Percentiles rank a stretch among this genome's conserved stretches.
phyloP scores from a whole-genome alignment of 192 early-diverging fungal genomes.

The Dissophora globulifera region DNA sequence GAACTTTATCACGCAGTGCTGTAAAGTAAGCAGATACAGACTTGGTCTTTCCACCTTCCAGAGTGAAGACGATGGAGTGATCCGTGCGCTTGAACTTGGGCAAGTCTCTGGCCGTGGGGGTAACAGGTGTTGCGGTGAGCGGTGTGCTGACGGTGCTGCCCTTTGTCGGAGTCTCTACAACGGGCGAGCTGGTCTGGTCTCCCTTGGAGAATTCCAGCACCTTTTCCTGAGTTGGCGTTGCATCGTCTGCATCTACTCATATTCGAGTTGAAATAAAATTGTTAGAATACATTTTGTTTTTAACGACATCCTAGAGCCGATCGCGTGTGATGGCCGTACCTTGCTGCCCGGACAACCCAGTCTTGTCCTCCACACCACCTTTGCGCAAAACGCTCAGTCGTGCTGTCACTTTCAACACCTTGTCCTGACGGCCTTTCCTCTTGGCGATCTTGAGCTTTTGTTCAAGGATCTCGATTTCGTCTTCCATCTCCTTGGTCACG shows the following conservation, averaged over 20 bases:
- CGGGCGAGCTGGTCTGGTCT: conserved; percentile 16
- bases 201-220: conserved; percentile 14
- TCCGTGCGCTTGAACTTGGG: conserved; percentile 66
- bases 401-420: conserved; percentile 82
- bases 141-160: conserved; percentile 7
- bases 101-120: conserved; percentile 36
- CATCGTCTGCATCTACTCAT: conserved; percentile 17
- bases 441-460: conserved; percentile 98
- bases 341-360: neutral
- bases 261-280: neutral
- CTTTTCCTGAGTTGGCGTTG: conserved; percentile 44
- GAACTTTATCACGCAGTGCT: conserved; percentile 36
- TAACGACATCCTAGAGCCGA: neutral
- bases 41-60: conserved; percentile 75
- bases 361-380: conserved; percentile 38
- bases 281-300: neutral
- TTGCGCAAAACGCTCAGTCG: conserved; percentile 80
- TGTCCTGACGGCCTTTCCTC: conserved; percentile 88
- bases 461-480: conserved; percentile 95
- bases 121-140: conserved; percentile 1
- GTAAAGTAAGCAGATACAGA: conserved; percentile 73
- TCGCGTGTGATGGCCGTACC: conserved; percentile 2
- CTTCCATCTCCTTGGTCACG: conserved; percentile 81
- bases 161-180: conserved; percentile 39
- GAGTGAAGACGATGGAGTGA: conserved; percentile 71